Percentiles rank a stretch among this genome's conserved stretches.
Conservation (phyloP, 1,284 basidiomycete genomes). For the Austroboletus niveus region DNA sequence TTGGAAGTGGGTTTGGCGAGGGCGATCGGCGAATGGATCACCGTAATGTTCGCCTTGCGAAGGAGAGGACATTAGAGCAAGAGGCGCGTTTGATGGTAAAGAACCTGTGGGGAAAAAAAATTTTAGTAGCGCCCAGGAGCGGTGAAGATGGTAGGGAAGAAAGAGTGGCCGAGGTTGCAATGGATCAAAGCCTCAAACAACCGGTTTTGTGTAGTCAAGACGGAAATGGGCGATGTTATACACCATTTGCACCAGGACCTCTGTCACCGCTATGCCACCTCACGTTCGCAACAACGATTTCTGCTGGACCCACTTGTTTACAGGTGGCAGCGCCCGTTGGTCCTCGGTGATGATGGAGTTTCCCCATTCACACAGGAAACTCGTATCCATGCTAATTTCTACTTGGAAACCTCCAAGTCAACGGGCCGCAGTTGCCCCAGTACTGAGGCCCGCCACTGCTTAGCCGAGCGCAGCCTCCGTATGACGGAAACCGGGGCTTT, state of each 20-base stretch:
- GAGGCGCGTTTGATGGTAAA: background rate
- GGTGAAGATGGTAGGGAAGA: conserved; percentile 6
- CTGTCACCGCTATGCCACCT: conserved; percentile 26
- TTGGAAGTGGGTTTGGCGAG: conserved; percentile 56
- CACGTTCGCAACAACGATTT: background rate
- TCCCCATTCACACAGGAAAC: background rate
- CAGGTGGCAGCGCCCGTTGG: background rate
- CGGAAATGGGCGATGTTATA: conserved; percentile 36
- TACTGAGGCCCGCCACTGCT: background rate
- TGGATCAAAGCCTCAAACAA: conserved; percentile 13
- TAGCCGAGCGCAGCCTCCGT: background rate
- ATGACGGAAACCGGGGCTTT: too few species aligned
- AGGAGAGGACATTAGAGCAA: conserved; percentile 48
- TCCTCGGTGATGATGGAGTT: background rate
- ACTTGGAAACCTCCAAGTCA: conserved; percentile 6
- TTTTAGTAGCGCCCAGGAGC: conserved; percentile 10
- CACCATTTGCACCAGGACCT: conserved; percentile 31
- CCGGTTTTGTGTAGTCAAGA: conserved; percentile 29
- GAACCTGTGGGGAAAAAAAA: conserved; percentile 7
- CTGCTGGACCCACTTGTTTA: background rate
- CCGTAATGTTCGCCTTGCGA: conserved; percentile 41
- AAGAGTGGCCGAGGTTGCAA: conserved; percentile 14
- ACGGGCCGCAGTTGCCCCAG: background rate
- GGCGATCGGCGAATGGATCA: conserved; percentile 72
- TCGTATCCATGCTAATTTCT: conserved; percentile 7